These are phyloP conservation scores for Fusarium fujikuroi DNA, from an alignment of 2,329 filamentous ascomycete species.

Conservation along the genomic window DNA sequence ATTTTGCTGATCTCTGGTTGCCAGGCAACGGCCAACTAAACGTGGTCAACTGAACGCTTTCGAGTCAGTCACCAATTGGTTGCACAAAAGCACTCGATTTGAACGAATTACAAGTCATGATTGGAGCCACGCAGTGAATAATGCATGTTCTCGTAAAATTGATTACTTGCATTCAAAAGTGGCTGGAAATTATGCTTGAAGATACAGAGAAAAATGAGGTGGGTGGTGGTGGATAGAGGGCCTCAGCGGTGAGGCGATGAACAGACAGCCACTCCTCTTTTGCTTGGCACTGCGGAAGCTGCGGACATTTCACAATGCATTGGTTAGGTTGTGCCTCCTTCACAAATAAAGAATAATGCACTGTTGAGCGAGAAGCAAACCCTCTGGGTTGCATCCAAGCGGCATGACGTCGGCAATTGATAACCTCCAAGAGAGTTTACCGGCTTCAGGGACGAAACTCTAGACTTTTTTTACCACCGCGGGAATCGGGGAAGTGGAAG, in stretches of 20 bases:
- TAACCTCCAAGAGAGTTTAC: neutral
- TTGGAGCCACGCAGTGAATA: slow-evolving; percentile 38
- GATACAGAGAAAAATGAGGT: neutral
- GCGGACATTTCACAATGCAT: slow-evolving; percentile 9
- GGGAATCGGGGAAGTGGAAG: neutral
- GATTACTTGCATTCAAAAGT: slow-evolving; percentile 5
- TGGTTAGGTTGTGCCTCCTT: neutral
- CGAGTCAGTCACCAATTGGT: slow-evolving; percentile 14
- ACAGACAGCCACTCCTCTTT: slow-evolving; percentile 14
- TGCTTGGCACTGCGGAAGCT: slow-evolving; percentile 33
- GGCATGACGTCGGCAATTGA: slow-evolving; percentile 5
- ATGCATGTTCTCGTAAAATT: neutral
- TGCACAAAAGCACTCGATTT: neutral
- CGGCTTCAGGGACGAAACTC: slow-evolving; percentile 6
- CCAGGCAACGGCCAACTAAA: slow-evolving; percentile 32
- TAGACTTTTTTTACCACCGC: neutral
- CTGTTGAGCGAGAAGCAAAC: neutral
- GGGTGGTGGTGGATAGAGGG: slow-evolving; percentile 22
- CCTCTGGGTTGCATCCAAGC: slow-evolving; percentile 8
- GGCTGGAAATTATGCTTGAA: slow-evolving; percentile 5
- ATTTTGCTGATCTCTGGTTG: slow-evolving; percentile 28
- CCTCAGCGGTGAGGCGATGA: slow-evolving; percentile 33
- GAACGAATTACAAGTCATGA: slow-evolving; percentile 9
- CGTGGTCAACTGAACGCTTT: slow-evolving; percentile 17
- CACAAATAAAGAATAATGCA: neutral